phyloP scores from a whole-genome alignment of 208 protist genomes.

The Leishmania major region DNA sequence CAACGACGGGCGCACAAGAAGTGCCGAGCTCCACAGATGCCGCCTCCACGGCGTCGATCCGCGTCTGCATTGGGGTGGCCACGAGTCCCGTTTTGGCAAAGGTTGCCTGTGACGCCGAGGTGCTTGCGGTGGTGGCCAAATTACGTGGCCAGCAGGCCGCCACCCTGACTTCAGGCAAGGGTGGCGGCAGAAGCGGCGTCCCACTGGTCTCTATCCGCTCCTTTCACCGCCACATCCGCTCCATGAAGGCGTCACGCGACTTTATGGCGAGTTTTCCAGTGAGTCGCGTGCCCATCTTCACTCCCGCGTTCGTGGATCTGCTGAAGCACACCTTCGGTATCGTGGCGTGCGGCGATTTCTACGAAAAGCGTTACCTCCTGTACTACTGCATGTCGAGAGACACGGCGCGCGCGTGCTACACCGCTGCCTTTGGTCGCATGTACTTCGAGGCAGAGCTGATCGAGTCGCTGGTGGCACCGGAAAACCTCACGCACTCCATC shows the following conservation, averaged over 20 bases:
- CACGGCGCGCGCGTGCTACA: slow-evolving; percentile 50
- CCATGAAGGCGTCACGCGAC: slow-evolving; percentile 29
- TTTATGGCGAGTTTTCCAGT: slow-evolving; percentile 60
- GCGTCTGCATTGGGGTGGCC: slow-evolving; percentile 73
- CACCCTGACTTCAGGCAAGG: not conserved
- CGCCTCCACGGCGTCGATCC: not conserved
- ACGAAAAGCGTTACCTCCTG: slow-evolving; percentile 36
- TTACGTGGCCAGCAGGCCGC: not conserved
- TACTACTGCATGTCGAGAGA: slow-evolving; percentile 54
- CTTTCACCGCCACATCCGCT: slow-evolving; percentile 46
- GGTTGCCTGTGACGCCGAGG: slow-evolving; percentile 79
- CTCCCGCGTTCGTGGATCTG: slow-evolving; percentile 51
- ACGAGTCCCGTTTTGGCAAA: slow-evolving; percentile 73
- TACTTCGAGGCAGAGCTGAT: slow-evolving; percentile 50
- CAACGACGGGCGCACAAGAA: not conserved
- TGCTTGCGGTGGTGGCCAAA: slow-evolving; percentile 20
- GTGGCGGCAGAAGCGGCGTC: not conserved
- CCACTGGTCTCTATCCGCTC: slow-evolving; percentile 53
- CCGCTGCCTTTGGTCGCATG: slow-evolving; percentile 50
- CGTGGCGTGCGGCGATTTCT: slow-evolving; percentile 53
- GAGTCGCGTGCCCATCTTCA: slow-evolving; percentile 59
- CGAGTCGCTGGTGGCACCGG: slow-evolving; percentile 30
- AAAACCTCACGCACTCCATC: slow-evolving; percentile 21
- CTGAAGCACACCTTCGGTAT: slow-evolving; percentile 66
- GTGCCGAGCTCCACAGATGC: not conserved